phyloP scores from a whole-genome alignment of 805 yeast genomes.

The Saturnispora sanitii region DNA sequence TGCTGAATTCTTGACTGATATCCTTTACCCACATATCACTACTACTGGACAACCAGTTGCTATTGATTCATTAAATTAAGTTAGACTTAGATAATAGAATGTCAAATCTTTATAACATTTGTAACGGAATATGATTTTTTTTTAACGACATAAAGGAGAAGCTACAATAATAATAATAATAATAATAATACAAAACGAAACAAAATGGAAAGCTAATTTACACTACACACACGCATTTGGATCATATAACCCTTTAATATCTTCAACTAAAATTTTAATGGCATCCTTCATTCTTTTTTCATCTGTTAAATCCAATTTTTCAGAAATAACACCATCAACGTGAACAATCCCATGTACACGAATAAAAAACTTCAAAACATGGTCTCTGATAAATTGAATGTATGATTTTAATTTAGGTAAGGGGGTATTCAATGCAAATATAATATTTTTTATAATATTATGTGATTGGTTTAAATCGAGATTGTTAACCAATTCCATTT shows the following conservation, averaged over 20 bases:
- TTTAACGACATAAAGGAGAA: no score
- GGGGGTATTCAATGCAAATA: conserved; percentile 11
- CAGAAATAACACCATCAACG: neutral
- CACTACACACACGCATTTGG: neutral
- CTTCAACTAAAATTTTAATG: conserved; percentile 10
- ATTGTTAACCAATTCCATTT: conserved; percentile 12
- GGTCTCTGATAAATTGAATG: conserved; percentile 13
- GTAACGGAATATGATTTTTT: neutral
- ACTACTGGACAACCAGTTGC: conserved; percentile 32
- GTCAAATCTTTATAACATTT: neutral
- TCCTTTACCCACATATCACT: conserved; percentile 64
- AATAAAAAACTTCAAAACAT: conserved; percentile 11
- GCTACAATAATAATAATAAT: no score
- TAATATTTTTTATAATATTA: conserved; percentile 17
- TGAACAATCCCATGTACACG: conserved; percentile 13
- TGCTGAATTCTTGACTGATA: conserved; percentile 68
- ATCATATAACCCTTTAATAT: conserved; percentile 9
- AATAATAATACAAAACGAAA: neutral
- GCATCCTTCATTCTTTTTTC: conserved; percentile 10
- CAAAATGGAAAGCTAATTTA: neutral
- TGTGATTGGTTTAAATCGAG: conserved; percentile 11
- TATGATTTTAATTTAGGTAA: conserved; percentile 7
- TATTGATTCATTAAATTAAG: conserved; percentile 21
- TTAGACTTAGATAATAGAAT: neutral
- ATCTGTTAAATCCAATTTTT: conserved; percentile 6